Percentiles rank a stretch among this genome's conserved stretches.
Evolutionary conservation across 192 early-diverging fungal species (phyloP).

Genomic region (Pecoramyces ruminantium): DNA sequence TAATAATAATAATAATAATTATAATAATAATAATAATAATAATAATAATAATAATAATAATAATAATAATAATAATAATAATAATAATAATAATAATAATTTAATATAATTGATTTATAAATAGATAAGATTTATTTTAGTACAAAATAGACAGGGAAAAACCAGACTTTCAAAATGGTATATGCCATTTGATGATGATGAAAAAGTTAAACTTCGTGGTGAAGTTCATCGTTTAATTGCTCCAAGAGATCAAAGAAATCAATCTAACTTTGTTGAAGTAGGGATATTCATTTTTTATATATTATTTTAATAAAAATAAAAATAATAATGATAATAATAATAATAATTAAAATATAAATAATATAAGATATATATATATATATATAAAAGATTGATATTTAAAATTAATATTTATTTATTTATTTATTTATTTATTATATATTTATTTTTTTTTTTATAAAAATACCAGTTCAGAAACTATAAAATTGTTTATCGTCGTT

Average conservation of each 20-base stretch:
- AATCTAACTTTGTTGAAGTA: slow-evolving; percentile 96
- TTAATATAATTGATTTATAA: too few species aligned
- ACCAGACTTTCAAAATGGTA: slow-evolving; percentile 96
- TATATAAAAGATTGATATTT: too few species aligned
- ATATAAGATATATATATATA: background rate
- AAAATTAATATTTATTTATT: too few species aligned
- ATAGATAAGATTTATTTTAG: slow-evolving; percentile 85
- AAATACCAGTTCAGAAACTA: slow-evolving; percentile 73
- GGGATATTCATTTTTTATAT: too few species aligned
- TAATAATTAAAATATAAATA: too few species aligned
- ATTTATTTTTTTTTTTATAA: background rate
- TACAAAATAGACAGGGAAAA: slow-evolving; percentile 98
- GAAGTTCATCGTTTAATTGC: slow-evolving; percentile 93
- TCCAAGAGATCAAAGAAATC: slow-evolving; percentile 88
- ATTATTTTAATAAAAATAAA: too few species aligned
- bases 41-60: too few species aligned
- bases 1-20: too few species aligned
- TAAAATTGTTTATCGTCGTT: slow-evolving; percentile 90
- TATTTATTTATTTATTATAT: too few species aligned
- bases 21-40: too few species aligned
- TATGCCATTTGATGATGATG: slow-evolving; percentile 79
- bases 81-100: background rate
- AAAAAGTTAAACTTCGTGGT: slow-evolving; percentile 81
- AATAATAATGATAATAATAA: too few species aligned
- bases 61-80: too few species aligned